Conservation (phyloP, 2,329 filamentous ascomycete species). For the Alternaria angustiovoidea region DNA sequence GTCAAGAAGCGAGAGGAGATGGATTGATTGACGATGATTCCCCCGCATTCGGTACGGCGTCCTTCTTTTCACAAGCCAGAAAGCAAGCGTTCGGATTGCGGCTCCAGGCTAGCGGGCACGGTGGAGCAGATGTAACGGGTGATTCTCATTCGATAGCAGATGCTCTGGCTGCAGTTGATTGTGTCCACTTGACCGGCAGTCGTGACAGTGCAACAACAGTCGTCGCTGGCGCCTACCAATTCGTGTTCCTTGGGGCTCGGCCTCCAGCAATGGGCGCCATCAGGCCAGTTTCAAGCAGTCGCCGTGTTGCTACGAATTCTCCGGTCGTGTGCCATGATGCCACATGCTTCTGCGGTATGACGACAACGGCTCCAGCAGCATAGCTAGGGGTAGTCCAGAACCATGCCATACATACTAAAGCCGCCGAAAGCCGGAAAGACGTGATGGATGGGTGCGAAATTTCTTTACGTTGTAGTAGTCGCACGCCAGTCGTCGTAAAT, state of each 20-base stretch:
- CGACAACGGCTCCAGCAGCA: constrained; percentile 27
- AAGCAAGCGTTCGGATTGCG: constrained; percentile 34
- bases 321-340: constrained; percentile 40
- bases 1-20: constrained; percentile 42
- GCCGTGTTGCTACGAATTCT: constrained; percentile 7
- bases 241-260: constrained; percentile 15
- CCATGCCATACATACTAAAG: constrained; percentile 23
- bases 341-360: constrained; percentile 28
- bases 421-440: constrained; percentile 41
- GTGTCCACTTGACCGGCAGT: constrained; percentile 38
- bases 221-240: constrained; percentile 9
- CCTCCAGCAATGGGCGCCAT: constrained; percentile 11
- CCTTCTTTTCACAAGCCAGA: constrained; percentile 38
- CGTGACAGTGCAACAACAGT: constrained; percentile 5
- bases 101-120: constrained; percentile 33
- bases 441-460: constrained; percentile 22
- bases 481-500: constrained; percentile 22
- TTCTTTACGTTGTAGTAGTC: constrained; percentile 18
- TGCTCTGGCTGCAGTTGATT: constrained; percentile 28
- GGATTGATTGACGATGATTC: constrained; percentile 44
- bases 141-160: constrained; percentile 34
- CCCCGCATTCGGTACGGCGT: constrained; percentile 46
- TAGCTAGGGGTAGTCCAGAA: constrained; percentile 19
- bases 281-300: neutral
- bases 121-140: constrained; percentile 39